These are phyloP conservation scores for Aethionema arabicum DNA, from an alignment of 345 rosid species.

Conservation along the genomic window DNA sequence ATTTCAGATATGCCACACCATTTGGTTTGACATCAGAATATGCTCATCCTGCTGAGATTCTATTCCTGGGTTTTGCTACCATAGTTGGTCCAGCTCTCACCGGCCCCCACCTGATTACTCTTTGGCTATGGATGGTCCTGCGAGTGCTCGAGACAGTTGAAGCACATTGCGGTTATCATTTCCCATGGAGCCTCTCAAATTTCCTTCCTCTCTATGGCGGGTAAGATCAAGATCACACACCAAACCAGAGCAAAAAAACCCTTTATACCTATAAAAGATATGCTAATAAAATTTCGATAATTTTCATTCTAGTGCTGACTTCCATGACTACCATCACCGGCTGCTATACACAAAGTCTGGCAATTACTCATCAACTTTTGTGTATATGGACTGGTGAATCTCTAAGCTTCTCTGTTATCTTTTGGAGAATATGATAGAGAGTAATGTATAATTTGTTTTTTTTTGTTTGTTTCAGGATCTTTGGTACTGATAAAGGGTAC, in stretches of 20 bases:
- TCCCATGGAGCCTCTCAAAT: conserved; percentile 98
- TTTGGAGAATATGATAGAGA: not conserved
- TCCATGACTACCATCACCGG: conserved; percentile 99
- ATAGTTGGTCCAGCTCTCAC: conserved; percentile 94
- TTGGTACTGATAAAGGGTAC: conserved; percentile 92
- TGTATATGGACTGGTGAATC: conserved; percentile 94
- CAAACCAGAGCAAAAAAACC: conserved; percentile 1
- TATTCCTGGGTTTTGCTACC: conserved; percentile 97
- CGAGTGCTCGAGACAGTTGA: conserved; percentile 98
- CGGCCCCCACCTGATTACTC: conserved; percentile 89
- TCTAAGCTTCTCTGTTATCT: conserved; percentile 5
- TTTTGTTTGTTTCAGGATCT: conserved; percentile 57
- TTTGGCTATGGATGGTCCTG: conserved; percentile 96
- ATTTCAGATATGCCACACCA: conserved; percentile 90
- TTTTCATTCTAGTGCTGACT: conserved; percentile 68
- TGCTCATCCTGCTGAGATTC: conserved; percentile 98
- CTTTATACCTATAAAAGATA: not conserved
- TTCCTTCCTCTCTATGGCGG: conserved; percentile 94
- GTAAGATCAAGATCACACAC: conserved; percentile 42
- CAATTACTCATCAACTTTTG: conserved; percentile 91
- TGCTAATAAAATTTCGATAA: not conserved
- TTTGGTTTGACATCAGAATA: conserved; percentile 98
- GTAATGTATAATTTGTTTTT: not conserved
- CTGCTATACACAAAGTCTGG: conserved; percentile 96
- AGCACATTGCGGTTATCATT: conserved; percentile 98